Percentiles rank a stretch among this genome's conserved stretches.
These are phyloP conservation scores for Tylopilus sp. DNA, from an alignment of 1,284 basidiomycete species.

Conservation along the genomic window DNA sequence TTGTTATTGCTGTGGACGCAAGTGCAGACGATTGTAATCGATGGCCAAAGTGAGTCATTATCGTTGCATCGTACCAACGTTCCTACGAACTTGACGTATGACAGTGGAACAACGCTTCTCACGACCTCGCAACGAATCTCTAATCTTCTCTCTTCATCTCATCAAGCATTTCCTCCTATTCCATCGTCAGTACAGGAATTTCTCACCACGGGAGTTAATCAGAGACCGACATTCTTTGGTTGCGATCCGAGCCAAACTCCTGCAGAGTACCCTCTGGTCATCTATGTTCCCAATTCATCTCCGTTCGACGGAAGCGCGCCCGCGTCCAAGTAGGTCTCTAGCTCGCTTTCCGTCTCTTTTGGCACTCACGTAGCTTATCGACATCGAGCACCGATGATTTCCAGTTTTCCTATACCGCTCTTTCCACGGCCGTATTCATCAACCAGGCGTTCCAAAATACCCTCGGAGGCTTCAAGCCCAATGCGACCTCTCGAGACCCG, in stretches of 20 bases:
- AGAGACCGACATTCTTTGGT: conserved; percentile 74
- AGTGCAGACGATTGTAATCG: conserved; percentile 55
- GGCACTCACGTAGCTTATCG: neutral
- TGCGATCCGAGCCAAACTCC: conserved; percentile 53
- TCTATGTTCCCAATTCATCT: conserved; percentile 64
- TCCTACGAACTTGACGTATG: neutral
- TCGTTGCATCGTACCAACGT: neutral
- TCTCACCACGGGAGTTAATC: conserved; percentile 59
- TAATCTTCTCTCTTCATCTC: conserved; percentile 47
- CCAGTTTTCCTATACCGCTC: conserved; percentile 45
- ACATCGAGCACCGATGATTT: conserved; percentile 42
- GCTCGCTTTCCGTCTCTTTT: neutral
- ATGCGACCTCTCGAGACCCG: conserved; percentile 34
- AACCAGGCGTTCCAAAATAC: conserved; percentile 51
- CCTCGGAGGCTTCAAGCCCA: conserved; percentile 55
- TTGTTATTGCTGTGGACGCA: conserved; percentile 67
- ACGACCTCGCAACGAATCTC: conserved; percentile 41
- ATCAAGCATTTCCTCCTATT: conserved; percentile 61
- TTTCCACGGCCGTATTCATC: conserved; percentile 47
- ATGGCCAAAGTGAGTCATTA: conserved; percentile 63
- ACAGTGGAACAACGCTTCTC: conserved; percentile 49
- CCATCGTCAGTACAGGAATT: conserved; percentile 54
- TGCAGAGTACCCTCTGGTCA: conserved; percentile 53
- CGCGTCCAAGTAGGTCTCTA: conserved; percentile 51
- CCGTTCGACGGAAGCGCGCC: conserved; percentile 55